Evolutionary conservation across 306 rosid species (phyloP).

Genomic region (Quercus robur): DNA sequence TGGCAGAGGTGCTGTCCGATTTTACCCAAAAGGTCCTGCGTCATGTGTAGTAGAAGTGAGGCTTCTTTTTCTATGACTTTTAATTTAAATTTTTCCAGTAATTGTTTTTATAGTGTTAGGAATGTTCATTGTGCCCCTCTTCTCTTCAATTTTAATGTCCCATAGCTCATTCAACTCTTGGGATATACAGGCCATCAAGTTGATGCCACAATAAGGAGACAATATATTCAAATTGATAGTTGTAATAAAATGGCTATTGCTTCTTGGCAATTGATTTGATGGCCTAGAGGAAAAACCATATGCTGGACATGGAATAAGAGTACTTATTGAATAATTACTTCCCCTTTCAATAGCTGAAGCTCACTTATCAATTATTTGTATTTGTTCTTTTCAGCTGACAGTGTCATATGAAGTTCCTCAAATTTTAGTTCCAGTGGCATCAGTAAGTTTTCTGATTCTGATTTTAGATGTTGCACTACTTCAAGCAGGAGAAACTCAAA

Average conservation of each 20-base stretch:
- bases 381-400: conserved; percentile 60
- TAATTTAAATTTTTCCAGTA: background rate
- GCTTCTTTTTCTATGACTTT: conserved; percentile 17
- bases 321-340: background rate
- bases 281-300: background rate
- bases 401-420: conserved; percentile 96
- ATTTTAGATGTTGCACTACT: background rate
- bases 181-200: conserved; percentile 9
- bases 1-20: conserved; percentile 96
- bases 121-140: background rate
- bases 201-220: background rate
- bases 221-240: background rate
- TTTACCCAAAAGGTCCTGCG: conserved; percentile 85
- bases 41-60: conserved; percentile 86
- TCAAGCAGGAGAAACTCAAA: background rate
- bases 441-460: conserved; percentile 51
- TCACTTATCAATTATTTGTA: conserved; percentile 9
- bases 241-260: background rate
- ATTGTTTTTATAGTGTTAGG: background rate
- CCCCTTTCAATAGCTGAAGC: conserved; percentile 3
- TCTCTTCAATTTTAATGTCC: conserved; percentile 8
- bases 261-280: background rate
- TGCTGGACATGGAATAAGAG: background rate
- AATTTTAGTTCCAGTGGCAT: conserved; percentile 83
- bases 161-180: background rate